Conservation (phyloP, 1,284 basidiomycete genomes). For the Trichosporon faecale region DNA sequence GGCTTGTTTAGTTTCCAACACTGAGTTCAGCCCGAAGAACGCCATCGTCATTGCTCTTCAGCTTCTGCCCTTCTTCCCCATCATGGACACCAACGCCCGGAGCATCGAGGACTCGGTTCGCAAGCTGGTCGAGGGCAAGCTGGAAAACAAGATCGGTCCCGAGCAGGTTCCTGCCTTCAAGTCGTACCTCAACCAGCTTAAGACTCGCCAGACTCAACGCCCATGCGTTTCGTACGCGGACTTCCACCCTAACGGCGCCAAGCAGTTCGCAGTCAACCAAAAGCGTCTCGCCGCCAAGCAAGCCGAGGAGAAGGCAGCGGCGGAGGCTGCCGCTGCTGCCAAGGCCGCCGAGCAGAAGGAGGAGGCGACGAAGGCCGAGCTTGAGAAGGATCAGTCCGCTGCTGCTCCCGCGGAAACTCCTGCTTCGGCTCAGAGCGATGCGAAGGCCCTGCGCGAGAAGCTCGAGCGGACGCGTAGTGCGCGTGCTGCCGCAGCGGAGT, state of each 20-base stretch:
- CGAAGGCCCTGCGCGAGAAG: slow-evolving; percentile 33
- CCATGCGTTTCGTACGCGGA: slow-evolving; percentile 28
- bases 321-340: slow-evolving; percentile 12
- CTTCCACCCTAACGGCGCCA: slow-evolving; percentile 29
- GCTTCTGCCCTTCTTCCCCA: slow-evolving; percentile 79
- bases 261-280: neutral
- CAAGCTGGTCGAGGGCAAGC: slow-evolving; percentile 67
- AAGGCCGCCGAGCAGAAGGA: slow-evolving; percentile 12
- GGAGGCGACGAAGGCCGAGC: slow-evolving; percentile 9
- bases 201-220: slow-evolving; percentile 29
- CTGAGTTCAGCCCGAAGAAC: slow-evolving; percentile 76
- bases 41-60: slow-evolving; percentile 84
- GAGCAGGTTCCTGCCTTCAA: slow-evolving; percentile 40
- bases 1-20: slow-evolving; percentile 11
- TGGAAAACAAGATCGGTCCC: slow-evolving; percentile 31
- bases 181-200: slow-evolving; percentile 36
- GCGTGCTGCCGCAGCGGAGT: slow-evolving; percentile 16
- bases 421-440: slow-evolving; percentile 22
- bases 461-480: slow-evolving; percentile 28
- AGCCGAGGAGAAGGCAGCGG: slow-evolving; percentile 18
- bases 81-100: slow-evolving; percentile 58
- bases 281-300: neutral
- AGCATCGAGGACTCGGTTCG: slow-evolving; percentile 65
- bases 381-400: slow-evolving; percentile 2
- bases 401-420: slow-evolving; percentile 21